Evolutionary conservation across 179 eudicot species (phyloP).

Genomic region (Amaranthus tricolor): DNA sequence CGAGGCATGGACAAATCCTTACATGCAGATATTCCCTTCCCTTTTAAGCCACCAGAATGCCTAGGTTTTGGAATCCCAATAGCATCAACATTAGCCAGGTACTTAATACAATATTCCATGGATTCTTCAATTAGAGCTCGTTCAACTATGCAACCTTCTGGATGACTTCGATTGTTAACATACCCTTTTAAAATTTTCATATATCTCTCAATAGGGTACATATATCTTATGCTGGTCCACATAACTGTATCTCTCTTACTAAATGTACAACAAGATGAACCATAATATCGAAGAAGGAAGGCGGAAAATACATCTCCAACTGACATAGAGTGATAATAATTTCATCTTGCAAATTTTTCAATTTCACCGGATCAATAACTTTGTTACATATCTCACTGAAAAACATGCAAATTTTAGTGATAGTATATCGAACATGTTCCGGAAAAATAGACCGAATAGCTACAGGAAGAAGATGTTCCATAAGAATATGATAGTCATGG

Average conservation of each 20-base stretch:
- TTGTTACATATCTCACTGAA: constrained; percentile 14
- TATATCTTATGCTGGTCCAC: constrained; percentile 6
- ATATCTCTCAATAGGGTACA: too few relatives aligned
- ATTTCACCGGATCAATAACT: background rate
- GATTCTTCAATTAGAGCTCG: constrained; percentile 5
- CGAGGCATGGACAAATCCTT: background rate
- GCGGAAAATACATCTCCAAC: constrained; percentile 9
- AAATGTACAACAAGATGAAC: background rate
- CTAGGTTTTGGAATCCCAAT: constrained; percentile 9
- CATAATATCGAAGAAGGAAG: constrained; percentile 9
- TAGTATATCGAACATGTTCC: background rate
- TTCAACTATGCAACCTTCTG: background rate
- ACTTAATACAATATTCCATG: constrained; percentile 8
- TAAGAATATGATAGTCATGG: constrained; percentile 16
- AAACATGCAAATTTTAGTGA: constrained; percentile 9
- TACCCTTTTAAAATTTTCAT: background rate
- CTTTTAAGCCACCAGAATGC: background rate
- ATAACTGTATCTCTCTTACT: background rate
- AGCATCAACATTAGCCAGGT: background rate
- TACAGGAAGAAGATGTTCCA: constrained; percentile 6
- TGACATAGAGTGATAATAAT: constrained; percentile 1
- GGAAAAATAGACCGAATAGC: constrained; percentile 12
- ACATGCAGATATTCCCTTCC: background rate
- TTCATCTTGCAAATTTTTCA: background rate
- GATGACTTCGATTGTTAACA: constrained; percentile 1